Percentiles rank a stretch among this genome's conserved stretches.
Evolutionary conservation across 129 eudicot species (phyloP).

Genomic region (Scalesia atractyloides): DNA sequence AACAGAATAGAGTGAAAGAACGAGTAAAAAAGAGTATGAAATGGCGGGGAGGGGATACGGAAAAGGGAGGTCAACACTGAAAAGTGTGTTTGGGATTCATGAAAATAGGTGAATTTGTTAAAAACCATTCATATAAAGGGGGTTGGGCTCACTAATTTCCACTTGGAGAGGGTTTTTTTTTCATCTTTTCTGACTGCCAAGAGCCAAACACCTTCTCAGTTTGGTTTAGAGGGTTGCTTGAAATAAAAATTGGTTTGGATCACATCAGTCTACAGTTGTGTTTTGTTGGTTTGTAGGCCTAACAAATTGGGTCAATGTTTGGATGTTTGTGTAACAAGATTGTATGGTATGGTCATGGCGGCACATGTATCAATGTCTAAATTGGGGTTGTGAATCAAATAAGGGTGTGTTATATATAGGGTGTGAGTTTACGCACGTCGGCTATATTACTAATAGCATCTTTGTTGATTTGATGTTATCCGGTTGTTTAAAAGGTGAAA

Average conservation of each 20-base stretch:
- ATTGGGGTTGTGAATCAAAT: neutral
- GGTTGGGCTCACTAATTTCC: conserved; percentile 24
- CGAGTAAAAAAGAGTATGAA: conserved; percentile 5
- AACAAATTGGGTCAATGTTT: conserved; percentile 5
- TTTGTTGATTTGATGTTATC: no score
- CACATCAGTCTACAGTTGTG: conserved; percentile 25
- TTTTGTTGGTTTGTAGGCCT: conserved; percentile 27
- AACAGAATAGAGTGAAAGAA: conserved; percentile 26
- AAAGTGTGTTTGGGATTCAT: conserved; percentile 27
- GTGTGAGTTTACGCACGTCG: no score
- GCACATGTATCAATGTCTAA: neutral
- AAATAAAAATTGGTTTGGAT: conserved; percentile 16
- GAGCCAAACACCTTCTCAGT: conserved; percentile 42
- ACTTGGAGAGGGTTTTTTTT: conserved; percentile 10
- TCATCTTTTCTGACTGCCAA: conserved; percentile 38
- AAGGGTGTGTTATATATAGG: neutral
- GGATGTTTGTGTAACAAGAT: conserved; percentile 10
- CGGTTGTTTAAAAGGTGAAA: no score
- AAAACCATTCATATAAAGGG: conserved; percentile 31
- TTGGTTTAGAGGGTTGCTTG: neutral
- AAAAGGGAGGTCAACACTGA: conserved; percentile 20
- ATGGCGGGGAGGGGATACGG: conserved; percentile 27
- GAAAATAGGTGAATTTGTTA: conserved; percentile 39
- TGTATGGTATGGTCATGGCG: neutral
- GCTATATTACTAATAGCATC: no score